Evolutionary conservation across 1,284 basidiomycete genomes (phyloP), one percentile per base, ranked within the genome.

Genomic region (Inonotus hispidus): DNA sequence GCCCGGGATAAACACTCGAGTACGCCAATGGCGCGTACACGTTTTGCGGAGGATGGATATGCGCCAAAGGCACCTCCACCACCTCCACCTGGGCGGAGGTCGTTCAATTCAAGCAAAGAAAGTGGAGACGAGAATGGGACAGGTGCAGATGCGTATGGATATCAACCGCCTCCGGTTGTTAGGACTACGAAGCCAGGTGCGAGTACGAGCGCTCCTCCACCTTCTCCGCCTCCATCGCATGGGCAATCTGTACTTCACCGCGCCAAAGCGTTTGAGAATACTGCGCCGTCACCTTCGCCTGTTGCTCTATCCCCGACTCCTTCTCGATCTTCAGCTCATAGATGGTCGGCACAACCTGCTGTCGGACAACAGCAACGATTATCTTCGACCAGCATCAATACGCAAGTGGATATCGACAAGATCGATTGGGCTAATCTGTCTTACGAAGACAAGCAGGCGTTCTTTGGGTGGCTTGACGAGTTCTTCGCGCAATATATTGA

Each of bases 391-490:
- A 27, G 45, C 1, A 19, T 29, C 25, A 19, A 41, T 8, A n/a
- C 41, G 11, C 32, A 25, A 19, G 23, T 0, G 13, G 52, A 55
- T 37, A 55, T 57, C 19, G 61, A 70, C 10, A 66, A 63, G 50
- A 81, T 92, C 32, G 84, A 90, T 68, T 92, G 90, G 90, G 69
- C 75, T 3, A 83, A 88, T 69, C 74, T 92, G 46, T 80, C 82
- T 0, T 66, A 69, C 7, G 76, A 83, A 67, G 89, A 93, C 68
- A 92, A 90, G 69, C 72, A 82, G 37, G 80, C 74, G 16, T 85
- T 92, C 68, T 93, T 92, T 70, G 71, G 72, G 56, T 89, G 87
- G 84, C 73, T 92, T 16, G 90, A 93, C 68, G 87, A 90, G 68
- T 92, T 87, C 72, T 91, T 91, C 67, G 77, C 79, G 19, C 75